A percentile compares a stretch with the other conserved stretches of the same genome.
Evolutionary conservation across 2,329 filamentous ascomycete species (phyloP).

Genomic region (Camillea tinctor): DNA sequence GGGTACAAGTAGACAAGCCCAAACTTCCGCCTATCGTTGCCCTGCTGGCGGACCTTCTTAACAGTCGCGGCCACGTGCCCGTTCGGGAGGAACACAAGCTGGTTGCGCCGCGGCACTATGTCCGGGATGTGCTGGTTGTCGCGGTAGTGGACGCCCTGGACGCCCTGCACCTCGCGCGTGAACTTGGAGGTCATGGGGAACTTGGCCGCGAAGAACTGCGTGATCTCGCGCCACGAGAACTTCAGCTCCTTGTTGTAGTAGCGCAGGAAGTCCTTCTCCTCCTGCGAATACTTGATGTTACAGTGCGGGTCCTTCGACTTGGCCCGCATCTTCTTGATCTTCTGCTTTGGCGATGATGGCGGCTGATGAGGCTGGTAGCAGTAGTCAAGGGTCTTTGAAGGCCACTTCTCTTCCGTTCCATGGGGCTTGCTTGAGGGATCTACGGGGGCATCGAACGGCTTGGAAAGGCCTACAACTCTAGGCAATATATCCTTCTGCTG

Average conservation of each 20-base stretch:
- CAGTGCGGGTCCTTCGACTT: conserved; percentile 20
- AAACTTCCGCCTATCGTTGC: conserved; percentile 24
- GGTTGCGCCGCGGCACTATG: conserved; percentile 15
- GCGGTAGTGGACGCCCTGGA: conserved; percentile 33
- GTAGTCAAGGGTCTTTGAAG: not conserved
- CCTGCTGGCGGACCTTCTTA: conserved; percentile 27
- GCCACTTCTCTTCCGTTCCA: conserved; percentile 1
- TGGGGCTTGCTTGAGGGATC: not conserved
- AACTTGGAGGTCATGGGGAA: conserved; percentile 22
- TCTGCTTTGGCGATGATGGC: conserved; percentile 1
- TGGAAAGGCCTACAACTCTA: conserved; percentile 8
- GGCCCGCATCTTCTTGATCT: conserved; percentile 5
- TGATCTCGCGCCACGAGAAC: conserved; percentile 22
- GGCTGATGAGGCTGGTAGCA: conserved; percentile 1
- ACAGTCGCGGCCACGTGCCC: conserved; percentile 22
- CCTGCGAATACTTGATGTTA: conserved; percentile 31
- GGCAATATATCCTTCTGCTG: conserved; percentile 15
- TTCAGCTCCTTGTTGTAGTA: conserved; percentile 28
- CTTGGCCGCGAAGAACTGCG: conserved; percentile 14
- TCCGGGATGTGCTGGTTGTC: conserved; percentile 28
- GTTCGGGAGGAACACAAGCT: conserved; percentile 23
- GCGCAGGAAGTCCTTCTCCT: conserved; percentile 31
- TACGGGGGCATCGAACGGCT: not conserved
- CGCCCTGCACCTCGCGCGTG: conserved; percentile 22
- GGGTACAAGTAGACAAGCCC: conserved; percentile 42